Percentiles rank a stretch among this genome's conserved stretches.
phyloP scores from a whole-genome alignment of 768 basidiomycete genomes.

The Leucocoprinus birnbaumii region DNA sequence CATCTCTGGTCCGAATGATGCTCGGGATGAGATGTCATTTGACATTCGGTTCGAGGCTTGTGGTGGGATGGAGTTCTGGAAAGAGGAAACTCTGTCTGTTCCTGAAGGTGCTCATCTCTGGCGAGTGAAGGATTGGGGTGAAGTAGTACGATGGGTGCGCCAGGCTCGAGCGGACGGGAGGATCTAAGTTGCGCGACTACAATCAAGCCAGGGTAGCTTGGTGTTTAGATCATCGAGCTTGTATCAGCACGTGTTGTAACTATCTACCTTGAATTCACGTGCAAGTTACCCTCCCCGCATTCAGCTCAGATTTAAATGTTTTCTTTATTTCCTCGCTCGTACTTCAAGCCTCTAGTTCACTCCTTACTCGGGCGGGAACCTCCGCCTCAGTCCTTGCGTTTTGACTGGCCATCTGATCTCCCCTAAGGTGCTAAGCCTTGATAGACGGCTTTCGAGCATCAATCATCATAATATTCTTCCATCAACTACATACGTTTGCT shows the following conservation, averaged over 20 bases:
- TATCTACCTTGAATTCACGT: conserved; percentile 1
- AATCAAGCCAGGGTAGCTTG: no score
- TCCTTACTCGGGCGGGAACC: no score
- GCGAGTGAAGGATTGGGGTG: conserved; percentile 63
- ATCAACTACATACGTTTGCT: background rate
- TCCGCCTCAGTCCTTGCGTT: no score
- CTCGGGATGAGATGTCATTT: conserved; percentile 51
- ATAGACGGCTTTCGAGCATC: no score
- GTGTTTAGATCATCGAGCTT: no score
- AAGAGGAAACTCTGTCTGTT: conserved; percentile 45
- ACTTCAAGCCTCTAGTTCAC: no score
- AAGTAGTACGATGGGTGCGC: conserved; percentile 46
- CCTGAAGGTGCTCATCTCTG: conserved; percentile 46
- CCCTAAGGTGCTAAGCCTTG: no score
- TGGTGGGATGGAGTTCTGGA: conserved; percentile 54
- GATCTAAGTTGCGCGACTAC: background rate
- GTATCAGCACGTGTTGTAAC: background rate
- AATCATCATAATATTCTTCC: no score
- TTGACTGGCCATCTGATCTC: no score
- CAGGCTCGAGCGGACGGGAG: conserved; percentile 20
- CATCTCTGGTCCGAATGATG: conserved; percentile 40
- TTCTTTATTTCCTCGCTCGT: background rate
- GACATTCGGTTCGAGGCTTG: conserved; percentile 44
- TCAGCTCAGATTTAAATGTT: background rate
- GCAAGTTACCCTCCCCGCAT: background rate